phyloP scores from a whole-genome alignment of 2,329 filamentous ascomycete genomes.

The Colletotrichum sp. region DNA sequence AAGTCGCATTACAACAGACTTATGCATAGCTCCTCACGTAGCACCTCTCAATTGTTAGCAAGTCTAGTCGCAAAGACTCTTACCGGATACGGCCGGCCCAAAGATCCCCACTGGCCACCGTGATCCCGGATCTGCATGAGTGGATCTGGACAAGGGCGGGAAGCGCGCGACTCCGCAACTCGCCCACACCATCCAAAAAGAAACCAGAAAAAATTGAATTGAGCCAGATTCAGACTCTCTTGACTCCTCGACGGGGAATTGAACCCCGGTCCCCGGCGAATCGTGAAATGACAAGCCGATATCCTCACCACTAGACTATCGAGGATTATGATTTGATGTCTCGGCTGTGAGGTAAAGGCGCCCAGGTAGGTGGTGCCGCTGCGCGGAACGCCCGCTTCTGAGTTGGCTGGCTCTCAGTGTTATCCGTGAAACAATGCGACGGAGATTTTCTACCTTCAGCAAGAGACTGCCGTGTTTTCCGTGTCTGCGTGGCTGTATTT shows the following conservation, averaged over 20 bases:
- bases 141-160: background rate
- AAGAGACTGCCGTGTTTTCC: accelerated
- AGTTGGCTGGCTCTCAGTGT: too few species aligned
- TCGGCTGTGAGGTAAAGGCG: accelerated
- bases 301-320: background rate
- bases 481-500: background rate
- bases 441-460: too few species aligned
- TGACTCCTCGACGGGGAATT: background rate
- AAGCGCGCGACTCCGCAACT: background rate
- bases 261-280: background rate
- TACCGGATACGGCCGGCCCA: background rate
- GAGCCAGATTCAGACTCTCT: too few species aligned
- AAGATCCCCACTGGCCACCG: background rate
- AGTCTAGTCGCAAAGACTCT: background rate
- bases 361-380: accelerated
- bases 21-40: background rate
- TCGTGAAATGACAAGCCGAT: background rate
- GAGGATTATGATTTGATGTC: background rate
- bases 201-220: background rate
- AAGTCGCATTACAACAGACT: background rate
- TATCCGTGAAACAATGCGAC: too few species aligned
- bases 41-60: background rate
- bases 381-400: too few species aligned
- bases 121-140: background rate
- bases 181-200: background rate